Evolutionary conservation across 2,329 filamentous ascomycete genomes (phyloP), one percentile per base, ranked within the genome.

Genomic region (Diaporthe citriasiana): DNA sequence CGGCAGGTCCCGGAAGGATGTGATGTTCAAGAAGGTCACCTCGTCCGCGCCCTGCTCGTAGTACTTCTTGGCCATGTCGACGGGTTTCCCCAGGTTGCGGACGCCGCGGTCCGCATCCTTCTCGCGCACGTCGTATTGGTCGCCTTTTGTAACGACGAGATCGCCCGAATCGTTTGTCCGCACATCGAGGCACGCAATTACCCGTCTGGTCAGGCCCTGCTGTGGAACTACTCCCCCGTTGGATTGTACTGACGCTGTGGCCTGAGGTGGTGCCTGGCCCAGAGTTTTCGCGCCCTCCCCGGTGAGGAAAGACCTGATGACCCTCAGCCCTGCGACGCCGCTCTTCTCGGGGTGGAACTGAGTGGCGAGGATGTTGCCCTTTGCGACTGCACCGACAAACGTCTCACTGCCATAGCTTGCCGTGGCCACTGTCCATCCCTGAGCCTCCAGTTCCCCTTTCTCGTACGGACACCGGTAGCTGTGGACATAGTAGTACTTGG

Each of bases 401-500:
- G 93, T 93, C 85, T 99, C 95, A 19, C 89, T 86, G 42, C 95
- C 95, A 82, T 99, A 99, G 22, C 90, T 92, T 25, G 93, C 95
- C 3, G 94, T 97, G 1, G 97, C 97, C n/a, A 98, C 93, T 12
- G 91, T 91, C 96, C 97, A 99, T 35, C 96, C 97, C 45, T 93
- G 89, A 72, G 87, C 87, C 83, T 98, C 95, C 17, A 98, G 87
- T 77, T 93, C 88, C 47, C 93, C 94, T 59, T 89, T 84, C 70
- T 85, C 84, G 82, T 98, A 98, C 4, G 93, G 93, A 35, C 91
- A 92, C 73, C 95, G 95, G 84, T 97, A 99, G 2, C 95, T 95
- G 87, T 99, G 97, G 73, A 99, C 96, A 81, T 99, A 99, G 86
- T 99, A 99, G 87, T 99, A 99, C 84, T 98, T 99, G 81, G 94